phyloP scores from a whole-genome alignment of 1,284 basidiomycete species.

The Cystobasidiaceae sp. region DNA sequence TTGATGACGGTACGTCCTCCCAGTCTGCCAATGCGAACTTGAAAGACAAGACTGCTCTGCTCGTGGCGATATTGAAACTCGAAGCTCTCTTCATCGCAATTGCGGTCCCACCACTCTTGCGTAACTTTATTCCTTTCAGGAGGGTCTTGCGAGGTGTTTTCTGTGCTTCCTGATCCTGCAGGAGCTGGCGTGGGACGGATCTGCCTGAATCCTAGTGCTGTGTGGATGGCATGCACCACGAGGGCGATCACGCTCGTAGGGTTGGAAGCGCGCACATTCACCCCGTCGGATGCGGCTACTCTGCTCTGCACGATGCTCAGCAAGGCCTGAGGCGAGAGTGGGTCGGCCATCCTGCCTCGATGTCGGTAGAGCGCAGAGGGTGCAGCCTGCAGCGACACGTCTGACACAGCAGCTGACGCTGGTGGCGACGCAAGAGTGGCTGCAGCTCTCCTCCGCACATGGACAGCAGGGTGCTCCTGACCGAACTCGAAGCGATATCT shows the following conservation, averaged over 20 bases:
- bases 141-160: not conserved
- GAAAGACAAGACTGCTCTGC: conserved; percentile 72
- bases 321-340: conserved; percentile 1
- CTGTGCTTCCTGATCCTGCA: not conserved
- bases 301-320: not conserved
- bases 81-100: conserved; percentile 44
- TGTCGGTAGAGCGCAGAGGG: not conserved
- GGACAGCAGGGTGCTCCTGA: too few species aligned
- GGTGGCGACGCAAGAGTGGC: too few species aligned
- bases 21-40: conserved; percentile 65
- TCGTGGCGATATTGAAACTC: conserved; percentile 58
- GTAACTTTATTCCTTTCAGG: not conserved
- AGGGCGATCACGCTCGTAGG: conserved; percentile 44
- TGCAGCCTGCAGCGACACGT: not conserved
- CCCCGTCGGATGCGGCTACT: not conserved
- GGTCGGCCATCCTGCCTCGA: not conserved
- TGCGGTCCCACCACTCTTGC: conserved; percentile 13
- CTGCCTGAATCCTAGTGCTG: conserved; percentile 48
- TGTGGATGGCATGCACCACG: conserved; percentile 49
- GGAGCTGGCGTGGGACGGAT: conserved; percentile 30
- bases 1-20: conserved; percentile 68
- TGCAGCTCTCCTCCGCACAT: too few species aligned
- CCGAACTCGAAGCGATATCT: too few species aligned
- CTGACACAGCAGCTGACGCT: not conserved
- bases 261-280: not conserved